Evolutionary conservation across 192 early-diverging fungal species (phyloP), one percentile per base, ranked within the genome.

Genomic region (Fimicolochytrium jonesii): DNA sequence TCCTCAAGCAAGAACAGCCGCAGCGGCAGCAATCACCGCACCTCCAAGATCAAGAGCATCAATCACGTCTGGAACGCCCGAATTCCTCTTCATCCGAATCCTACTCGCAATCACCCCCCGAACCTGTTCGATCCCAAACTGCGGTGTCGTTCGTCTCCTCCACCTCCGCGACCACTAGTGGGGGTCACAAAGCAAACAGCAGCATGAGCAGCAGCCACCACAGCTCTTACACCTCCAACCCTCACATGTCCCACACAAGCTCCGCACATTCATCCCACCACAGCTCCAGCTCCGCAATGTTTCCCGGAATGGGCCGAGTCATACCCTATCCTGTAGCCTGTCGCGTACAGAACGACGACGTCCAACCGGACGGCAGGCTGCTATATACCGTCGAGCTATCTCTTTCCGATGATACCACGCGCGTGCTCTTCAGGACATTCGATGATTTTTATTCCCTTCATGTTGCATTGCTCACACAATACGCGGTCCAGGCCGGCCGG

Each of bases 361-460:
- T 48, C 28, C 47, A 41, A 33, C 44, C 54, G 2, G 59, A 68
- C 59, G 56, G 64, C 34, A 57, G 69, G 34, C 66, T 49, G 33
- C 41, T 54, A 6, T 78, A 55, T 51, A 62, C 69, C 15, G 34
- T 75, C 59, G 66, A 71, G 53, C 23, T 71, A 20, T 34, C 64
- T 42, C 35, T 50, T 7, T 59, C 26, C 56, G 59, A 69, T 61
- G 26, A 58, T 31, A 54, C 56, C 10, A 15, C 15, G 7, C 37
- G 44, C 51, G 52, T 70, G n/a, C 39, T 75, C 6, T 51, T 64
- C 41, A 51, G 77, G 20, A 61, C 61, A 13, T 68, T 46, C 34
- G 74, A 79, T 47, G 74, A 79, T 52, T 68, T 79, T 56, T 71
- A 53, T 62, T 36, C 59, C 3, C 61, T 76, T 15, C 77, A 79